These are phyloP conservation scores for Amanita brunnescens DNA, from an alignment of 768 basidiomycete species.

Conservation along the genomic window DNA sequence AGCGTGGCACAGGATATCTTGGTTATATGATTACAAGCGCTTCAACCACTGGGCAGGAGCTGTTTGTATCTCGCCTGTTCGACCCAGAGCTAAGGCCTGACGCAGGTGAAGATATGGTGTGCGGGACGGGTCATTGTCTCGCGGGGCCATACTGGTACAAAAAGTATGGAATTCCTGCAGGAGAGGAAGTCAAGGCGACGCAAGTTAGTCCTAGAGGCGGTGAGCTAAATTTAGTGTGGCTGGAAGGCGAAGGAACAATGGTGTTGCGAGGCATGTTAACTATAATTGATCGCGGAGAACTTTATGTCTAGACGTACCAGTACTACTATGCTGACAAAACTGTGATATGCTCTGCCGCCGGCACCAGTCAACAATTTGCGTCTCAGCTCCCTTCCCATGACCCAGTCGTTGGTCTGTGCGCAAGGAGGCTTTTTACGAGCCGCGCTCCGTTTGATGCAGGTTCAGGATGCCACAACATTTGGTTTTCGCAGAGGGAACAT, in stretches of 20 bases:
- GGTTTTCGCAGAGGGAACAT: too few species aligned
- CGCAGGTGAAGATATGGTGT: constrained; percentile 44
- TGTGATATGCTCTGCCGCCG: too few species aligned
- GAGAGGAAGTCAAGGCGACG: constrained; percentile 30
- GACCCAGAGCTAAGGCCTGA: constrained; percentile 23
- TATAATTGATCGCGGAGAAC: constrained; percentile 16
- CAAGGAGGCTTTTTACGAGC: too few species aligned
- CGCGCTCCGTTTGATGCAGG: too few species aligned
- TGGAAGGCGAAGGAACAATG: constrained; percentile 17
- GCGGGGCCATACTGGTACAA: constrained; percentile 40
- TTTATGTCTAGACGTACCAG: constrained; percentile 15
- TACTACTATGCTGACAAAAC: too few species aligned
- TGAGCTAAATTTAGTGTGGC: constrained; percentile 30
- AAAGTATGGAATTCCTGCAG: constrained; percentile 23
- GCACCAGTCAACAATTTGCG: too few species aligned
- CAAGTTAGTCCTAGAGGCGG: constrained; percentile 48
- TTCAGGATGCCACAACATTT: too few species aligned
- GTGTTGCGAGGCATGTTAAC: background rate
- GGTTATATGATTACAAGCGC: constrained; percentile 32
- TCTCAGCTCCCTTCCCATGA: too few species aligned
- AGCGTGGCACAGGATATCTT: constrained; percentile 26
- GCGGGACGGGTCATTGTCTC: constrained; percentile 45
- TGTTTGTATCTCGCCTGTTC: constrained; percentile 46
- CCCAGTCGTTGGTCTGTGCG: too few species aligned
- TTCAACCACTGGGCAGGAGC: constrained; percentile 21